phyloP scores from a whole-genome alignment of 495 filamentous ascomycete genomes.

The Thermochaetoides thermophila region DNA sequence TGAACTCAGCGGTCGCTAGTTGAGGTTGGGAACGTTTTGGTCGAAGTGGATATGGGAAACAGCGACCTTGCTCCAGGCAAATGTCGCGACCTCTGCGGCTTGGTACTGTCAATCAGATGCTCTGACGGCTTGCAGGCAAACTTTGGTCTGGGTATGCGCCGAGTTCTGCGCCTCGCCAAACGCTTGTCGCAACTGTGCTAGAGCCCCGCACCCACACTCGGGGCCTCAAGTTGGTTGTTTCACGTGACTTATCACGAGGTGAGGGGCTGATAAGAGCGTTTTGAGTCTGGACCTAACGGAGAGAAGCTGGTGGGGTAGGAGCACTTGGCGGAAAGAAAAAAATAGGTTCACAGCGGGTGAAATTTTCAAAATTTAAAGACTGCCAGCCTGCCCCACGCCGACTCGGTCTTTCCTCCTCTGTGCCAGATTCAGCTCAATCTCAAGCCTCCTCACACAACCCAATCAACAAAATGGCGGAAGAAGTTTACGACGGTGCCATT shows the following conservation, averaged over 20 bases:
- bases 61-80: constrained; percentile 20
- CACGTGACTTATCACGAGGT: constrained; percentile 6
- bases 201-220: not conserved
- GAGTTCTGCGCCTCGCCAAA: not conserved
- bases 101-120: no score
- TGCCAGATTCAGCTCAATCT: constrained; percentile 16
- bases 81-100: no score
- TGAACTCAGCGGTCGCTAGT: no score
- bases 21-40: no score
- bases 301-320: constrained; percentile 11
- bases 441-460: constrained; percentile 8
- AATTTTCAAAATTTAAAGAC: constrained; percentile 17
- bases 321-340: constrained; percentile 13
- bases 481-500: constrained; percentile 97
- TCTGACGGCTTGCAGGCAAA: no score
- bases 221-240: not conserved
- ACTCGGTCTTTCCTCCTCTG: constrained; percentile 12
- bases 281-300: not conserved
- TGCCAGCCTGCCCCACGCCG: constrained; percentile 23
- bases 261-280: constrained; percentile 3
- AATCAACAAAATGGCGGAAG: constrained; percentile 53
- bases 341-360: constrained; percentile 20
- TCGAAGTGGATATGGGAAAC: constrained; percentile 18
- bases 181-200: not conserved
- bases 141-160: constrained; percentile 3